These are phyloP conservation scores for Vaccinium darrowii DNA, from an alignment of 148 eudicot species.

Conservation along the genomic window DNA sequence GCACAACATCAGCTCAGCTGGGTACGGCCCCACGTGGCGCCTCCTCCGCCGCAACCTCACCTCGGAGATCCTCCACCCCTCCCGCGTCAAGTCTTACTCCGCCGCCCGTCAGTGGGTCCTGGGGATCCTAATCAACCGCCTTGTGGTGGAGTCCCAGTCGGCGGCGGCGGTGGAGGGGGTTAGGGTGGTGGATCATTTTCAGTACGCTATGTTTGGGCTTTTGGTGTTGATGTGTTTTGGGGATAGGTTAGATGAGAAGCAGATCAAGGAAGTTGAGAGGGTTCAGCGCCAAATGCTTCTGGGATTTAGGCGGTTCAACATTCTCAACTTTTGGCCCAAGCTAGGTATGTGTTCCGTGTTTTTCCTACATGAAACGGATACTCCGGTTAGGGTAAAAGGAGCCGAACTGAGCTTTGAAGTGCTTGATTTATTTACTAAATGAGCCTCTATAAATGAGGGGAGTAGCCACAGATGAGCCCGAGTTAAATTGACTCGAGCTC, in stretches of 20 bases:
- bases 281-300: constrained; percentile 33
- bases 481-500: too few relatives aligned
- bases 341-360: too few relatives aligned
- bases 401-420: too few relatives aligned
- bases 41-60: constrained; percentile 62
- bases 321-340: constrained; percentile 51
- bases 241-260: constrained; percentile 38
- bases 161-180: constrained; percentile 9
- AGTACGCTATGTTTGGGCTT: constrained; percentile 59
- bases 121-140: constrained; percentile 31
- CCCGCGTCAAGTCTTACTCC: constrained; percentile 43
- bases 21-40: constrained; percentile 56
- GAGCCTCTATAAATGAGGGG: too few relatives aligned
- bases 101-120: constrained; percentile 56
- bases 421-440: too few relatives aligned
- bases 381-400: too few relatives aligned
- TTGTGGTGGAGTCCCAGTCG: constrained; percentile 14
- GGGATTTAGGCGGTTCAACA: constrained; percentile 26
- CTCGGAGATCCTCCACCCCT: constrained; percentile 56
- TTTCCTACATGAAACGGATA: too few relatives aligned
- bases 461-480: too few relatives aligned
- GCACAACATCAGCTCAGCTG: constrained; percentile 14
- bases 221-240: constrained; percentile 72
- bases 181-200: constrained; percentile 56
- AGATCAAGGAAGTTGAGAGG: constrained; percentile 39